phyloP scores from a whole-genome alignment of 2,329 filamentous ascomycete genomes.

The Diplodia sapinea region DNA sequence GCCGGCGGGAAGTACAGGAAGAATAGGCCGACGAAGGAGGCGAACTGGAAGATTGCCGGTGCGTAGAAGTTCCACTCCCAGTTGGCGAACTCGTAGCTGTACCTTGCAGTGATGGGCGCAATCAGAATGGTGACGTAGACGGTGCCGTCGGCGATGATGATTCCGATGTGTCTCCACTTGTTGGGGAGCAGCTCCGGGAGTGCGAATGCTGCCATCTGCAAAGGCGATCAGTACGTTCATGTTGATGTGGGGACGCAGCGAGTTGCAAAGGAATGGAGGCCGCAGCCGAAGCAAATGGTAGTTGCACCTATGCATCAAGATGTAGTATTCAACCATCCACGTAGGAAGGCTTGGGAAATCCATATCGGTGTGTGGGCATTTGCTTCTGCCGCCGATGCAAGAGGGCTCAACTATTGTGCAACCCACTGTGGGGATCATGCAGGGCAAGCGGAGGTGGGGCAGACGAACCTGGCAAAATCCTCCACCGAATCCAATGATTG shows the following conservation, averaged over 20 bases:
- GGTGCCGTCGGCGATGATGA: conserved; percentile 49
- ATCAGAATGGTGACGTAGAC: conserved; percentile 55
- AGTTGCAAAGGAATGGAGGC: no score
- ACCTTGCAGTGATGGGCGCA: conserved; percentile 54
- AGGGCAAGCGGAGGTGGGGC: not conserved
- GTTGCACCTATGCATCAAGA: no score
- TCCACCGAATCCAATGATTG: conserved; percentile 53
- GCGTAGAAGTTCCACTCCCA: conserved; percentile 57
- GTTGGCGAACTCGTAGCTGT: conserved; percentile 46
- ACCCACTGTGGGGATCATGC: not conserved
- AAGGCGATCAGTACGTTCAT: conserved; percentile 11
- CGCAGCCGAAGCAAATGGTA: no score
- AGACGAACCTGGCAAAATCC: conserved; percentile 49
- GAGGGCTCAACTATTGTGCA: no score
- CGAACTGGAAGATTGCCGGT: conserved; percentile 51
- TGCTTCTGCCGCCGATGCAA: no score
- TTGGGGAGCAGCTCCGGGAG: conserved; percentile 57
- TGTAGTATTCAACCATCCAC: no score
- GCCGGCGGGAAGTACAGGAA: conserved; percentile 51
- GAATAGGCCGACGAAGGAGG: conserved; percentile 53
- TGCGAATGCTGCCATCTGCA: conserved; percentile 51
- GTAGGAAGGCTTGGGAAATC: no score
- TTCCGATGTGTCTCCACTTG: conserved; percentile 56
- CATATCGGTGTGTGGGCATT: no score
- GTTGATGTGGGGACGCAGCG: no score